These are phyloP conservation scores for Hamigera avellanea DNA, from an alignment of 495 filamentous ascomycete species.

Conservation along the genomic window DNA sequence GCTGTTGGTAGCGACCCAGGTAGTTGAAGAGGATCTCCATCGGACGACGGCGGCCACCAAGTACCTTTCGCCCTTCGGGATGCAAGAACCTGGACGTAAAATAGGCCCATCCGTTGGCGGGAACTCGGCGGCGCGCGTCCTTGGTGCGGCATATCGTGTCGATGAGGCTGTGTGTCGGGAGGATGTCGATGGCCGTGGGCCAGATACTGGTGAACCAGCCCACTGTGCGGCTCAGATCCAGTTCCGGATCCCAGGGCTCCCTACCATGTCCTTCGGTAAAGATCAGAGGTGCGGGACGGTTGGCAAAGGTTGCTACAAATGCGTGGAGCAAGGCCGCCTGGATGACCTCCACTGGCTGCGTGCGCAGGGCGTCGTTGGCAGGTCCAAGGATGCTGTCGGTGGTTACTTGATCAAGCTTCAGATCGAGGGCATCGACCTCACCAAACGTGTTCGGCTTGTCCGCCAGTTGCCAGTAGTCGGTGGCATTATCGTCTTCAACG, in stretches of 20 bases:
- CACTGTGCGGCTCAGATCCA: conserved; percentile 35
- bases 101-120: conserved; percentile 20
- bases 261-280: conserved; percentile 37
- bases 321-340: conserved; percentile 26
- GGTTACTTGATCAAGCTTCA: conserved; percentile 13
- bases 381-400: conserved; percentile 17
- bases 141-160: conserved; percentile 8
- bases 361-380: conserved; percentile 21
- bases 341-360: conserved; percentile 28
- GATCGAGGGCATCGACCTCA: conserved; percentile 8
- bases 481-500: conserved; percentile 13
- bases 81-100: conserved; percentile 14
- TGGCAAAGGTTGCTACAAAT: conserved; percentile 22
- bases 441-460: conserved; percentile 19
- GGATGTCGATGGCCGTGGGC: conserved; percentile 7
- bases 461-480: conserved; percentile 31
- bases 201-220: conserved; percentile 40
- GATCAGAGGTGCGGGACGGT: conserved; percentile 35
- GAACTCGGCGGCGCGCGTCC: conserved; percentile 9
- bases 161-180: neutral
- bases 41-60: conserved; percentile 6
- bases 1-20: conserved; percentile 27
- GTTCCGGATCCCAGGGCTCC: conserved; percentile 18
- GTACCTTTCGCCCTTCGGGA: conserved; percentile 3
- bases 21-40: conserved; percentile 32